Percentiles rank a stretch among this genome's conserved stretches.
phyloP scores from a whole-genome alignment of 78 protist species.

The Diacronema lutheri region DNA sequence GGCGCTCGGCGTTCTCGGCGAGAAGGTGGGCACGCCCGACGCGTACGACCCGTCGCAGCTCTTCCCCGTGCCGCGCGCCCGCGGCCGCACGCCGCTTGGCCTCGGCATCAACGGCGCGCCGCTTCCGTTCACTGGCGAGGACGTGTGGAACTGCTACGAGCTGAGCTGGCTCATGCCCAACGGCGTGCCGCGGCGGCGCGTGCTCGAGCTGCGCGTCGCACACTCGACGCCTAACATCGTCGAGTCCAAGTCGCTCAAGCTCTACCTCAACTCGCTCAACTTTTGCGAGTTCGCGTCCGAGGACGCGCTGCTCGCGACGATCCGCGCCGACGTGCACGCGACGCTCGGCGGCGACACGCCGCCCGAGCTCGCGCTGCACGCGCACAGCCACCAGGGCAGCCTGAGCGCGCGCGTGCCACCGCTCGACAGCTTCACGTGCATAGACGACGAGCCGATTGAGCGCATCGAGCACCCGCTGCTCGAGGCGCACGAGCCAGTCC shows the following conservation, averaged over 20 bases:
- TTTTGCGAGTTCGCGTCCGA: not conserved
- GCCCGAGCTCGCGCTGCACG: too few species aligned
- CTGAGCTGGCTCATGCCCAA: not conserved
- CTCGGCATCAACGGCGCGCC: not conserved
- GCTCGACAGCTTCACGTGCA: not conserved
- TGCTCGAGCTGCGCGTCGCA: not conserved
- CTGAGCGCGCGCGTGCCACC: not conserved
- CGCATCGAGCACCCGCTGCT: too few species aligned
- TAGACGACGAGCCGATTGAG: not conserved
- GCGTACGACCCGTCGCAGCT: not conserved
- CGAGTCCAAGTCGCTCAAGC: conserved; percentile 12
- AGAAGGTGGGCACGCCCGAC: not conserved
- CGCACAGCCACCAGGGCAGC: not conserved
- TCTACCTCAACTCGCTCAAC: conserved; percentile 8
- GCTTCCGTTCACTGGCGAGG: not conserved
- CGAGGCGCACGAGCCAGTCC: too few species aligned
- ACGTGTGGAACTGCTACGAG: conserved; percentile 1
- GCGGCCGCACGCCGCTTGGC: not conserved
- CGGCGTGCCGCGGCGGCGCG: not conserved
- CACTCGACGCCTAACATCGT: not conserved
- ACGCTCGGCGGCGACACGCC: not conserved
- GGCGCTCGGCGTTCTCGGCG: not conserved
- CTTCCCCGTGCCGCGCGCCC: not conserved
- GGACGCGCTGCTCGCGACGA: not conserved
- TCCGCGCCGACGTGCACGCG: not conserved